Evolutionary conservation across 1,139 yeast species (phyloP).

Genomic region (Zygoascus meyerae): DNA sequence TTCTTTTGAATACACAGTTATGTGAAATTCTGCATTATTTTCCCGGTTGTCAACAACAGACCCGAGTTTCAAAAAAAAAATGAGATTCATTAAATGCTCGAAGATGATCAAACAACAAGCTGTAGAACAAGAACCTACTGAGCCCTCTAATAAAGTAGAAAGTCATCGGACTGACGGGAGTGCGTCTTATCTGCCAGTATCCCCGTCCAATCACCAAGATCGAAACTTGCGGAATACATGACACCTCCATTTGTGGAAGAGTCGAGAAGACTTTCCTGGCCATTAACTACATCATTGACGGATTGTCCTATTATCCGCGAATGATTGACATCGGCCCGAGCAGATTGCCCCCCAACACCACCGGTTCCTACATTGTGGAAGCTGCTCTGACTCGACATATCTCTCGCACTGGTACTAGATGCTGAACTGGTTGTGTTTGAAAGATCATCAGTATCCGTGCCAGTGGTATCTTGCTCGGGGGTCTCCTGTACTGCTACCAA

Average conservation of each 20-base stretch:
- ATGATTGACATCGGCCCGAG: background rate
- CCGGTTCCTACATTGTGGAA: no score
- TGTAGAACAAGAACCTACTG: no score
- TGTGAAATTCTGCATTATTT: no score
- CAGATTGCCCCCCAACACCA: background rate
- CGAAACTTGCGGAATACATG: background rate
- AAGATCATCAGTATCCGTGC: background rate
- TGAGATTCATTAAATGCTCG: no score
- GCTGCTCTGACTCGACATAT: background rate
- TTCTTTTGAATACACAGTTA: no score
- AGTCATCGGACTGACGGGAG: no score
- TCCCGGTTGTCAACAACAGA: no score
- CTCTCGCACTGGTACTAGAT: background rate
- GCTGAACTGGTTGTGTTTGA: background rate
- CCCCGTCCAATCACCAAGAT: slow-evolving; percentile 3
- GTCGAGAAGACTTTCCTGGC: background rate
- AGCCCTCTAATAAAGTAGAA: no score
- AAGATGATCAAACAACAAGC: no score
- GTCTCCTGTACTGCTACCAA: slow-evolving; percentile 3
- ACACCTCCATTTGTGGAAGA: background rate
- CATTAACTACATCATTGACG: no score
- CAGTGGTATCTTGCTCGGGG: background rate
- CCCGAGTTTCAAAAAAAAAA: no score
- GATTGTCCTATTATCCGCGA: background rate
- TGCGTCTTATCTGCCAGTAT: background rate